Evolutionary conservation across 768 basidiomycete species (phyloP).

Genomic region (Leucosporidium scottii): DNA sequence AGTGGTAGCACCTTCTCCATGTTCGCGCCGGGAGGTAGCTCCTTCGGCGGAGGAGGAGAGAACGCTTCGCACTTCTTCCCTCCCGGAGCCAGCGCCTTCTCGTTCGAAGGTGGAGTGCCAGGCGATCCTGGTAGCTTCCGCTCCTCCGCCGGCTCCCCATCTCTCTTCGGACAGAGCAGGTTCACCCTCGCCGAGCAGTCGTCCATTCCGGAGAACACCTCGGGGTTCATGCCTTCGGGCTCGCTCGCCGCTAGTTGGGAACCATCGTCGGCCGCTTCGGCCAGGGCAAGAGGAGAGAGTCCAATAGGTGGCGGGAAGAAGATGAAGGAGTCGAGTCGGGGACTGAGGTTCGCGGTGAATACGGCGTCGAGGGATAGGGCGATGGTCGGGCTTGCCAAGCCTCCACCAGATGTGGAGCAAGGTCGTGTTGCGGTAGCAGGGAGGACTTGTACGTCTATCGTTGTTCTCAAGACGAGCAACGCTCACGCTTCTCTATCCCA

Average conservation of each 20-base stretch:
- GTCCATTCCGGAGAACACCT: too few species aligned
- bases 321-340: conserved; percentile 12
- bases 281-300: not conserved
- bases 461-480: not conserved
- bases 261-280: not conserved
- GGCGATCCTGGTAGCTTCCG: too few species aligned
- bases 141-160: too few species aligned
- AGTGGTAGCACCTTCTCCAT: conserved; percentile 6
- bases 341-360: conserved; percentile 7
- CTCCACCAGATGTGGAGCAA: conserved; percentile 4
- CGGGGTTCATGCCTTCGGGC: too few species aligned
- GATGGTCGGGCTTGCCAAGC: conserved; percentile 27
- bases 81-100: conserved; percentile 20
- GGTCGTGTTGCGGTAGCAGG: conserved; percentile 28
- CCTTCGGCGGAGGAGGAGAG: conserved; percentile 23
- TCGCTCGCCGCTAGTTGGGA: too few species aligned
- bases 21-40: conserved; percentile 16
- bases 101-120: conserved; percentile 17
- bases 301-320: conserved; percentile 18
- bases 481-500: not conserved
- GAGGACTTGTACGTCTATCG: conserved; percentile 12
- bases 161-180: too few species aligned
- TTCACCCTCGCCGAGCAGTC: too few species aligned
- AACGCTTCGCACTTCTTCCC: conserved; percentile 26
- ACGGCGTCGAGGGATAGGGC: conserved; percentile 17